Conservation (phyloP, 1,139 yeast genomes). For the Geotrichum siamense region DNA sequence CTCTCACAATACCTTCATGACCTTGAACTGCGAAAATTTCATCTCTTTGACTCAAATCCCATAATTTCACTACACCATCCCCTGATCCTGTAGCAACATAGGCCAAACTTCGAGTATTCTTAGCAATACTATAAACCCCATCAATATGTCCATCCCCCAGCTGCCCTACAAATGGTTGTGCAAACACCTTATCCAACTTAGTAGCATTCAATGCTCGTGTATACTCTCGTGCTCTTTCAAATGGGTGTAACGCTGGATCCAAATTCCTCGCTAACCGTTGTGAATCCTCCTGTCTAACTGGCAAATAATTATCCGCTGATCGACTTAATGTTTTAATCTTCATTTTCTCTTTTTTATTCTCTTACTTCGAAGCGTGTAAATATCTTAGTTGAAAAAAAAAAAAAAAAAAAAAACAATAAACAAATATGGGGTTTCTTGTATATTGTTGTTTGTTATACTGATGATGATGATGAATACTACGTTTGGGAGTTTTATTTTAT, state of each 20-base stretch:
- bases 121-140: conserved; percentile 87
- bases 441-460: too few species aligned
- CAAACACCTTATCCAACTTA: conserved; percentile 92
- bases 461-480: too few species aligned
- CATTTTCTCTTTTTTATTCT: conserved; percentile 30
- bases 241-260: conserved; percentile 93
- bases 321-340: conserved; percentile 87
- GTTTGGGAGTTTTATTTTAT: background rate
- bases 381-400: background rate
- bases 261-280: conserved; percentile 82
- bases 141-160: conserved; percentile 92
- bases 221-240: conserved; percentile 94
- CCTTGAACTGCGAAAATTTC: conserved; percentile 77
- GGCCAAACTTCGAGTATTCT: conserved; percentile 61
- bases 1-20: conserved; percentile 86
- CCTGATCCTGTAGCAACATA: conserved; percentile 89
- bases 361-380: background rate
- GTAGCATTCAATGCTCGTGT: conserved; percentile 93
- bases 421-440: too few species aligned
- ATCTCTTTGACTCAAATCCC: conserved; percentile 74
- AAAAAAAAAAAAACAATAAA: too few species aligned
- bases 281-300: conserved; percentile 84
- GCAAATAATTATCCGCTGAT: conserved; percentile 85
- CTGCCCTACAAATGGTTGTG: conserved; percentile 94
- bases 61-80: conserved; percentile 88